Conservation (phyloP, 768 basidiomycete species). For the Macrolepiota albuminosa region DNA sequence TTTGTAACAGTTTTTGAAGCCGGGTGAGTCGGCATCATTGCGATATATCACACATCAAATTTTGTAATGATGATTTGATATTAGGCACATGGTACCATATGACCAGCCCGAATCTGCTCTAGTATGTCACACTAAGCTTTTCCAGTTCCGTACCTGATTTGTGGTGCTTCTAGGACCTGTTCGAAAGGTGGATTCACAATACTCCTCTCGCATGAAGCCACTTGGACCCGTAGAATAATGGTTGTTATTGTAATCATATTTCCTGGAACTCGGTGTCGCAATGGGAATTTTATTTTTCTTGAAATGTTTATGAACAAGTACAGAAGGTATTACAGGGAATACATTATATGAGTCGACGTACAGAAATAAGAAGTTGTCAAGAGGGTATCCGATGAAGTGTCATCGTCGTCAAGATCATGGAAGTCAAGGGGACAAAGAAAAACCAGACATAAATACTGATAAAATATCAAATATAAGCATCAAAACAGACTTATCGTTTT, state of each 20-base stretch:
- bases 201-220: constrained; percentile 33
- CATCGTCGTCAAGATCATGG: not conserved
- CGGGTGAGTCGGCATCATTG: constrained; percentile 46
- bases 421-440: not conserved
- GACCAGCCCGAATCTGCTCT: constrained; percentile 88
- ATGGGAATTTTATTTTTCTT: not conserved
- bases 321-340: not conserved
- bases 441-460: not conserved
- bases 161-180: constrained; percentile 41
- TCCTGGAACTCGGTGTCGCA: not conserved
- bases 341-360: not conserved
- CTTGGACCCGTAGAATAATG: not conserved
- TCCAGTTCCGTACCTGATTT: not conserved
- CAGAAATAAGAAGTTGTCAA: not conserved
- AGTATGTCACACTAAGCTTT: constrained; percentile 35
- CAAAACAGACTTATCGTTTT: not conserved
- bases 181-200: constrained; percentile 55
- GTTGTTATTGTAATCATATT: not conserved
- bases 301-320: not conserved
- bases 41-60: not conserved
- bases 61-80: constrained; percentile 3
- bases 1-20: constrained; percentile 77
- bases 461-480: not conserved
- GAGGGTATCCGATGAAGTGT: not conserved
- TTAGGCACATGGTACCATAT: constrained; percentile 84